A percentile compares a stretch with the other conserved stretches of the same genome.
Conservation (phyloP, 345 rosid genomes). For the Jatropha curcas region DNA sequence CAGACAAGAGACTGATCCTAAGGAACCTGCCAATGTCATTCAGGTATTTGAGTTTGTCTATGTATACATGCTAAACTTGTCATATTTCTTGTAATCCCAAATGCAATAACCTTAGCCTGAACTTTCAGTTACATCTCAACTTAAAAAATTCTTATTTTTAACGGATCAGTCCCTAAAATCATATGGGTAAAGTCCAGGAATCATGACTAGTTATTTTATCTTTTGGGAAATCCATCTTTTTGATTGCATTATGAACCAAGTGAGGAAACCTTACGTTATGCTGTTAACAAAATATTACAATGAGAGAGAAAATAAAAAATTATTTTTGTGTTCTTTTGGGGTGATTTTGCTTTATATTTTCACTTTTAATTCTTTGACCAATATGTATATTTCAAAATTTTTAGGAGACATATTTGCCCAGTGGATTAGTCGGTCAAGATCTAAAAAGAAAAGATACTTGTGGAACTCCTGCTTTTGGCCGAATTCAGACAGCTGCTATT, state of each 20-base stretch:
- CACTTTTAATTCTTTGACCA: not conserved
- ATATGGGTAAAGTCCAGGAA: not conserved
- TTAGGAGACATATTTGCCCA: constrained; percentile 16
- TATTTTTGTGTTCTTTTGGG: not conserved
- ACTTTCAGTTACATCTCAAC: not conserved
- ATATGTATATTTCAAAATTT: not conserved
- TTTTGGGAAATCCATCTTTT: not conserved
- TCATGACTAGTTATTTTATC: not conserved
- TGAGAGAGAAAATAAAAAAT: not conserved
- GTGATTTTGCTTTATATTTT: not conserved
- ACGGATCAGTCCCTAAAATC: not conserved
- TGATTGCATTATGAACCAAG: not conserved
- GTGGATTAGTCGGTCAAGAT: constrained; percentile 34
- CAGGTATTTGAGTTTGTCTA: constrained; percentile 31
- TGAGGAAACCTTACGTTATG: not conserved
- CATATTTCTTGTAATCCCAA: not conserved
- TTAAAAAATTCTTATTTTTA: not conserved
- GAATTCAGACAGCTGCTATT: constrained; percentile 48
- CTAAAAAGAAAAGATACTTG: constrained; percentile 31
- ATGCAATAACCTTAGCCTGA: too few species aligned
- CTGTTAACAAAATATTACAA: not conserved
- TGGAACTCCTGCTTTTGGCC: constrained; percentile 45
- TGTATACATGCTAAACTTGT: not conserved
- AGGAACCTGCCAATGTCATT: constrained; percentile 34
- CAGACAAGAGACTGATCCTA: constrained; percentile 43